Base-by-base conservation (phyloP, 257 asterid genomes). In the Paraleonurus japonicus region DNA sequence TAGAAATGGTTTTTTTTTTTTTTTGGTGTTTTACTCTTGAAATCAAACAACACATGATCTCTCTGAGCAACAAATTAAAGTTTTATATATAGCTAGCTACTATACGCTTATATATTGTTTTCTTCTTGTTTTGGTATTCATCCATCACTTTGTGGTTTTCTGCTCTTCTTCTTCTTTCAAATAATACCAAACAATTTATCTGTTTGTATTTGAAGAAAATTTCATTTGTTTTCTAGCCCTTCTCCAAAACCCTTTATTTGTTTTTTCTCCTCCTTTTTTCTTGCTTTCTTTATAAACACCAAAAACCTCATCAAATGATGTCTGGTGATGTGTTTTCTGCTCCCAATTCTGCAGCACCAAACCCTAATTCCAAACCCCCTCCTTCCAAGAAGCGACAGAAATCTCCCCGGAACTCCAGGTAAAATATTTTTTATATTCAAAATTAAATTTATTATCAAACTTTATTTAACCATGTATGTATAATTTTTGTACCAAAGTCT, bases 381-480 rank as follows among this genome's bases (percentile, higher is more conserved):
- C 17, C 64, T 23, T 55, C 86, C 72, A 93, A 89, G 86, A 93
- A 86, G 88, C 81, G 70, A 75, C 71, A n/a, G 98, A 80, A 93
- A 87, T 79, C 95, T 86, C 17, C 98, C 96, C 0, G 97, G 98
- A 27, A 88, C 85, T 13, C 97, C 97, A 65, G 98, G 98, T 93
- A 35, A n/a, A n/a, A n/a, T n/a, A n/a, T n/a, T n/a, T n/a, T n/a
- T n/a, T n/a, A n/a, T n/a, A n/a, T n/a, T n/a, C n/a, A n/a, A n/a
- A n/a, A n/a, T n/a, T n/a, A n/a, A n/a, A n/a, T n/a, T n/a, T n/a
- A n/a, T n/a, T 4, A 5, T 32, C 37, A 32, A 32, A 32, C 37
- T 3, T 32, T 32, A n/a, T n/a, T n/a, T n/a, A n/a, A n/a, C n/a
- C n/a, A n/a, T n/a, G n/a, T n/a, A n/a, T n/a, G n/a, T n/a, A n/a